Percentiles rank a stretch among this genome's conserved stretches.
phyloP scores from a whole-genome alignment of 345 rosid genomes.

The Linum tenue region DNA sequence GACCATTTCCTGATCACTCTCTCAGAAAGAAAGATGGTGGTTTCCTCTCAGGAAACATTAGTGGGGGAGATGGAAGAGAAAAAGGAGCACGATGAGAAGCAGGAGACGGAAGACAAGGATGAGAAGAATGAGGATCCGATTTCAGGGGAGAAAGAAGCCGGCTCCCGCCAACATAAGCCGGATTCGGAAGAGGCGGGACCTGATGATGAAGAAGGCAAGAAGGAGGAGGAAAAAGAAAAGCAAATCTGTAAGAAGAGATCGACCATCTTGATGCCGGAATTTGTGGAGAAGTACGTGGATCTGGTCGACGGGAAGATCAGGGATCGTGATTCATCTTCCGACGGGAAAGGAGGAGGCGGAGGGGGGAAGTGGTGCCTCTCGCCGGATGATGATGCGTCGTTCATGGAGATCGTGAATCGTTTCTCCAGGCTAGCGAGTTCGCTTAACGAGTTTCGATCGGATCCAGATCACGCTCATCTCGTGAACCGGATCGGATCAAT shows the following conservation, averaged over 20 bases:
- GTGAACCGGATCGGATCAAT: conserved; percentile 45
- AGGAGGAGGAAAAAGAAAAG: background rate
- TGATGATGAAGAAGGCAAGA: too few species aligned
- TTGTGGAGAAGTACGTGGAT: conserved; percentile 53
- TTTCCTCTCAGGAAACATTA: background rate
- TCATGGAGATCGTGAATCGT: conserved; percentile 41
- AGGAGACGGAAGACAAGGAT: background rate
- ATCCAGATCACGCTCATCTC: conserved; percentile 24
- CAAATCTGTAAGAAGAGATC: background rate
- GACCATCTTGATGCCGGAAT: conserved; percentile 35
- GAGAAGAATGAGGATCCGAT: background rate
- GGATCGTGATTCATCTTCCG: conserved; percentile 23
- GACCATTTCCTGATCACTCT: conserved; percentile 32
- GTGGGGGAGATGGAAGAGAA: background rate
- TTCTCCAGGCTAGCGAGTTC: conserved; percentile 40
- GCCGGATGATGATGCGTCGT: conserved; percentile 32
- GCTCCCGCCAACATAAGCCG: too few species aligned
- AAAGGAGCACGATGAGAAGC: background rate
- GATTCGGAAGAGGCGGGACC: too few species aligned
- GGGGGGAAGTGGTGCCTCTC: conserved; percentile 22
- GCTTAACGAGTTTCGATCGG: conserved; percentile 28
- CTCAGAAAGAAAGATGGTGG: background rate
- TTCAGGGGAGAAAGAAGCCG: too few species aligned
- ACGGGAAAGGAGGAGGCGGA: conserved; percentile 22
- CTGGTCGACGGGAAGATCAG: conserved; percentile 37